Conservation (phyloP, 108 stramenopile genomes). For the Nitzschia sp. region DNA sequence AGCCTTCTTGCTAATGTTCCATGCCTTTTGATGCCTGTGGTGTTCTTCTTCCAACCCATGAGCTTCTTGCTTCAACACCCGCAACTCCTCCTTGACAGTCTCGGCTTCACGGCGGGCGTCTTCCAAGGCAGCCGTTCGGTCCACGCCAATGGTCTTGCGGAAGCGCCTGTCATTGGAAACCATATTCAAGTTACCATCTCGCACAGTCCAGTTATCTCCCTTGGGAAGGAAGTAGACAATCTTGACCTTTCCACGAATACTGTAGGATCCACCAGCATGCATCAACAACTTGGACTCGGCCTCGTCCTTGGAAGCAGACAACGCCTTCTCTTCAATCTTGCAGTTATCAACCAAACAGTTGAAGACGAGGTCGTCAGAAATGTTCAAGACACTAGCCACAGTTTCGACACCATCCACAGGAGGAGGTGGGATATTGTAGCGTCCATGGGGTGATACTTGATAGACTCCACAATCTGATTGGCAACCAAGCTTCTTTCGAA, state of each 20-base stretch:
- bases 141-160: slow-evolving; percentile 71
- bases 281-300: slow-evolving; percentile 55
- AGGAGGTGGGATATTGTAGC: slow-evolving; percentile 53
- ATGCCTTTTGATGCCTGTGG: slow-evolving; percentile 30
- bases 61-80: slow-evolving; percentile 8
- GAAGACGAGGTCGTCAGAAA: slow-evolving; percentile 74
- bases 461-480: slow-evolving; percentile 63
- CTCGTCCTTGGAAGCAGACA: slow-evolving; percentile 55
- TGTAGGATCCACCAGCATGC: slow-evolving; percentile 40
- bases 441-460: slow-evolving; percentile 34
- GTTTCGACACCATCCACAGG: slow-evolving; percentile 73
- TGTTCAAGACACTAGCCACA: slow-evolving; percentile 56
- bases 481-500: slow-evolving; percentile 62
- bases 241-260: slow-evolving; percentile 64
- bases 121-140: slow-evolving; percentile 59
- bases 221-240: slow-evolving; percentile 67
- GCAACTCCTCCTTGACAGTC: slow-evolving; percentile 52
- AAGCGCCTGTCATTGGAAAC: slow-evolving; percentile 52
- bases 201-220: slow-evolving; percentile 74
- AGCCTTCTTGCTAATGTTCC: slow-evolving; percentile 51
- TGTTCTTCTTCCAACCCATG: slow-evolving; percentile 34
- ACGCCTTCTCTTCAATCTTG: slow-evolving; percentile 64
- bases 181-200: slow-evolving; percentile 36
- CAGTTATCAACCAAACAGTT: slow-evolving; percentile 75
- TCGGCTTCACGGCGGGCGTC: slow-evolving; percentile 52